Conservation (phyloP, 441 rosid species). For the Sinapis alba region DNA sequence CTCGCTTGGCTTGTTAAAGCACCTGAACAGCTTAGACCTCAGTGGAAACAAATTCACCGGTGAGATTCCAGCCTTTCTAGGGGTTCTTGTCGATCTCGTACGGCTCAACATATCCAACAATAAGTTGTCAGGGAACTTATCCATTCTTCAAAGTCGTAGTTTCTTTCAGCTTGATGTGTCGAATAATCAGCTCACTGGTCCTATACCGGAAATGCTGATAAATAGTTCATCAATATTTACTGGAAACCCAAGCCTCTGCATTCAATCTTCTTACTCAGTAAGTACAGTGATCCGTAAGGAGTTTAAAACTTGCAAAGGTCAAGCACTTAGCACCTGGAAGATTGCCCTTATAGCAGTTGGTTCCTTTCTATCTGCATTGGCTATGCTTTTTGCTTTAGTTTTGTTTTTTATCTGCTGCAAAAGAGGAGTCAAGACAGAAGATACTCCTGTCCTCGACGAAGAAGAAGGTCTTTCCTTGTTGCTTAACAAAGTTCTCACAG, state of each 20-base stretch:
- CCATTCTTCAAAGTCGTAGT: conserved; percentile 42
- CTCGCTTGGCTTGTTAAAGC: conserved; percentile 51
- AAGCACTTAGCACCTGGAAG: conserved; percentile 40
- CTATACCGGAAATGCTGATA: conserved; percentile 52
- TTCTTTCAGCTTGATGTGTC: conserved; percentile 59
- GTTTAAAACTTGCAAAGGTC: conserved; percentile 52
- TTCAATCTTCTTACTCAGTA: conserved; percentile 41
- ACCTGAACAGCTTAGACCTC: conserved; percentile 50
- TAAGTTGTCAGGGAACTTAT: conserved; percentile 66
- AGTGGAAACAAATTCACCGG: conserved; percentile 63
- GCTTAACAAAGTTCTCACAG: conserved; percentile 60
- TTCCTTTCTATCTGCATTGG: conserved; percentile 34
- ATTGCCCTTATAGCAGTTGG: conserved; percentile 51
- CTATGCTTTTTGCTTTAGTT: conserved; percentile 43
- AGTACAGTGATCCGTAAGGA: conserved; percentile 12
- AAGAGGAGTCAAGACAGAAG: conserved; percentile 41
- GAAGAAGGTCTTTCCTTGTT: conserved; percentile 54
- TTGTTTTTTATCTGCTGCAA: conserved; percentile 27
- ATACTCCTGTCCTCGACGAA: conserved; percentile 40
- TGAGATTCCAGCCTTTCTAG: conserved; percentile 54
- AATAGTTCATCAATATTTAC: conserved; percentile 50
- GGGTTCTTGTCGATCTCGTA: conserved; percentile 47
- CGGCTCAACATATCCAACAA: conserved; percentile 72
- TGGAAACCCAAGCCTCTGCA: conserved; percentile 66
- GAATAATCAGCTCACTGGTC: conserved; percentile 63